These are phyloP conservation scores for Colletotrichum horii DNA, from an alignment of 2,329 filamentous ascomycete species.

Conservation along the genomic window DNA sequence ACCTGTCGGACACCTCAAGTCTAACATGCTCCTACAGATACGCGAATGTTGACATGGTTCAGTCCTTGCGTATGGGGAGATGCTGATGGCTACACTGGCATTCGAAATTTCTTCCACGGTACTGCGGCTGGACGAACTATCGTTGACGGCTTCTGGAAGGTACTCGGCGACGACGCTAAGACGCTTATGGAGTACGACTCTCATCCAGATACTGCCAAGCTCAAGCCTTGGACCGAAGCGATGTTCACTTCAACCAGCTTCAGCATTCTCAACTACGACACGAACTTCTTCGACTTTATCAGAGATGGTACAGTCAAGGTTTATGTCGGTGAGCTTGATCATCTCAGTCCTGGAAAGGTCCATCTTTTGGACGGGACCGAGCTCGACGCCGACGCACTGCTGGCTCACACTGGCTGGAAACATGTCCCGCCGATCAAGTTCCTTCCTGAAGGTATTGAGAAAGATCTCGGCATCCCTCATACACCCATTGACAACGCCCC, in stretches of 20 bases:
- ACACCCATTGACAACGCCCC: conserved; percentile 7
- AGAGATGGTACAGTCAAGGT: conserved; percentile 55
- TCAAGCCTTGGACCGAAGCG: conserved; percentile 58
- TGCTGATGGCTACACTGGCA: conserved; percentile 61
- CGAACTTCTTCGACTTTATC: conserved; percentile 61
- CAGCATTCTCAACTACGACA: conserved; percentile 65
- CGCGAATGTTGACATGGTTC: conserved; percentile 74
- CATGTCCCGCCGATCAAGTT: conserved; percentile 57
- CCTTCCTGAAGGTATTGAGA: conserved; percentile 50
- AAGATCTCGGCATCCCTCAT: conserved; percentile 55
- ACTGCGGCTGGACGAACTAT: conserved; percentile 61
- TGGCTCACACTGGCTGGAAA: conserved; percentile 66
- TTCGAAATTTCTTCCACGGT: conserved; percentile 61
- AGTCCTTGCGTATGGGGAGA: conserved; percentile 76
- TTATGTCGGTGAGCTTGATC: conserved; percentile 56
- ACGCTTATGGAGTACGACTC: conserved; percentile 57
- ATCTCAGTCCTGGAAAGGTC: conserved; percentile 49
- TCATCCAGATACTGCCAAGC: conserved; percentile 56
- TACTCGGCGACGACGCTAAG: conserved; percentile 60
- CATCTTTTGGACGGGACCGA: conserved; percentile 53
- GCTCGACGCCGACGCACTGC: conserved; percentile 55
- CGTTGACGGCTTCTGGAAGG: conserved; percentile 61
- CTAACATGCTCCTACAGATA: conserved; percentile 39
- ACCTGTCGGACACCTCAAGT: neutral
- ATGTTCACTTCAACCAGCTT: conserved; percentile 61